Percentiles rank a stretch among this genome's conserved stretches.
phyloP scores from a whole-genome alignment of 331 rosid genomes.

The Arachis monticola region DNA sequence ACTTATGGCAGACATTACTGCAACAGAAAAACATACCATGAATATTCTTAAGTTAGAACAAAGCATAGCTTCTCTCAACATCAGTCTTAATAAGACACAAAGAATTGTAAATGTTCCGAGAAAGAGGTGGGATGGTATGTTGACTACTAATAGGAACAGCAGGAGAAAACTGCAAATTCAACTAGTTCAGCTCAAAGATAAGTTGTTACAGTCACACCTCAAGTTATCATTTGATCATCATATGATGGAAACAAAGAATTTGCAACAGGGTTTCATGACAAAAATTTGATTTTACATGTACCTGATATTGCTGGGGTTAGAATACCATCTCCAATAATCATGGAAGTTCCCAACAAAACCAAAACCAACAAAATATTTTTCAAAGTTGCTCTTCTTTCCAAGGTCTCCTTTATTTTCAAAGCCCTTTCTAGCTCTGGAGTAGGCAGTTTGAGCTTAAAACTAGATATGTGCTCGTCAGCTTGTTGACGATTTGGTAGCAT shows the following conservation, averaged over 20 bases:
- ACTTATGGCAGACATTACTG: slow-evolving; percentile 95
- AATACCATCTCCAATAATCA: slow-evolving; percentile 98
- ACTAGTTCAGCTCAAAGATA: slow-evolving; percentile 13
- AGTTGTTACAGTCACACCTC: slow-evolving; percentile 10
- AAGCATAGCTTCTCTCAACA: slow-evolving; percentile 13
- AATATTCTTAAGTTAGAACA: slow-evolving; percentile 32
- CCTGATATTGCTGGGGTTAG: slow-evolving; percentile 98
- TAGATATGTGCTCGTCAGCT: slow-evolving; percentile 89
- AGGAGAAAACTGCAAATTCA: slow-evolving; percentile 28
- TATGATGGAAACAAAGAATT: slow-evolving; percentile 18
- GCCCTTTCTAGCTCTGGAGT: slow-evolving; percentile 95
- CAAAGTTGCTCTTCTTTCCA: slow-evolving; percentile 66
- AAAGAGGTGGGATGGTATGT: slow-evolving; percentile 9
- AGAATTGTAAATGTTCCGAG: slow-evolving; percentile 3
- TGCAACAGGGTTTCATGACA: slow-evolving; percentile 14
- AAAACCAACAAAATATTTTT: slow-evolving; percentile 73
- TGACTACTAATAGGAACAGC: not conserved
- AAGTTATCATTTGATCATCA: not conserved
- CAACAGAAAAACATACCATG: slow-evolving; percentile 38
- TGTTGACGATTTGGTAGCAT: slow-evolving; percentile 88
- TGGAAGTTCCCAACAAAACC: slow-evolving; percentile 93
- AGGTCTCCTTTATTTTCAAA: slow-evolving; percentile 68
- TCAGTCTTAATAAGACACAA: not conserved
- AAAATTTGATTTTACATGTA: slow-evolving; percentile 35
- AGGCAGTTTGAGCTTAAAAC: slow-evolving; percentile 89